phyloP scores from a whole-genome alignment of 768 basidiomycete species.

The Pulveroboletus frians region DNA sequence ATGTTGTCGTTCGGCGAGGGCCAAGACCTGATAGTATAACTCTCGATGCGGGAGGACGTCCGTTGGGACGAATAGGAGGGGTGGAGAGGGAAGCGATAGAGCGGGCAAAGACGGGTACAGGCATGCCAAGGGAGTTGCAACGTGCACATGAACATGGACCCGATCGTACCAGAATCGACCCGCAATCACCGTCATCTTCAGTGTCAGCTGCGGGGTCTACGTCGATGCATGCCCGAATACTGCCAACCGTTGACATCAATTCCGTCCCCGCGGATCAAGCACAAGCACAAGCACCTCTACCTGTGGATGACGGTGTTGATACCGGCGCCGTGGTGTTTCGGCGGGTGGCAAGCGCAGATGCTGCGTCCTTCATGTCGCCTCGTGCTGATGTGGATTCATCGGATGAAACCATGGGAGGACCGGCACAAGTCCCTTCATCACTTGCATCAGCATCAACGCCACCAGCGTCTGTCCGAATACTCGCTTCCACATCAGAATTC shows the following conservation, averaged over 20 bases:
- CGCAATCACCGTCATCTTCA: slow-evolving; percentile 26
- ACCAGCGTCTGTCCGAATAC: slow-evolving; percentile 5
- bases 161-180: slow-evolving; percentile 12
- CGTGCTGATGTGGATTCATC: slow-evolving; percentile 21
- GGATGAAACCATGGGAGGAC: slow-evolving; percentile 10
- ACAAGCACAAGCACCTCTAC: slow-evolving; percentile 10
- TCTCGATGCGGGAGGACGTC: slow-evolving; percentile 4
- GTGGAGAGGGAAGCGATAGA: slow-evolving; percentile 29
- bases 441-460: slow-evolving; percentile 12
- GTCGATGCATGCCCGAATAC: slow-evolving; percentile 12
- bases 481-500: slow-evolving; percentile 8
- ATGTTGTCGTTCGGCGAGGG: slow-evolving; percentile 83
- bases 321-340: slow-evolving; percentile 11
- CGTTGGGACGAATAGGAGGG: slow-evolving; percentile 26
- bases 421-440: slow-evolving; percentile 9
- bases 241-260: slow-evolving; percentile 14
- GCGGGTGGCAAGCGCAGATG: slow-evolving; percentile 15
- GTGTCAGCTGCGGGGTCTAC: slow-evolving; percentile 7
- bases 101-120: slow-evolving; percentile 15
- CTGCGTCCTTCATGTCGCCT: slow-evolving; percentile 20
- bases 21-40: slow-evolving; percentile 44
- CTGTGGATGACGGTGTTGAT: slow-evolving; percentile 17
- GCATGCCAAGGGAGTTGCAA: slow-evolving; percentile 23
- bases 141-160: slow-evolving; percentile 17
- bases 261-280: slow-evolving; percentile 21